Conservation (phyloP, 768 basidiomycete genomes). For the Cubamyces sp. region DNA sequence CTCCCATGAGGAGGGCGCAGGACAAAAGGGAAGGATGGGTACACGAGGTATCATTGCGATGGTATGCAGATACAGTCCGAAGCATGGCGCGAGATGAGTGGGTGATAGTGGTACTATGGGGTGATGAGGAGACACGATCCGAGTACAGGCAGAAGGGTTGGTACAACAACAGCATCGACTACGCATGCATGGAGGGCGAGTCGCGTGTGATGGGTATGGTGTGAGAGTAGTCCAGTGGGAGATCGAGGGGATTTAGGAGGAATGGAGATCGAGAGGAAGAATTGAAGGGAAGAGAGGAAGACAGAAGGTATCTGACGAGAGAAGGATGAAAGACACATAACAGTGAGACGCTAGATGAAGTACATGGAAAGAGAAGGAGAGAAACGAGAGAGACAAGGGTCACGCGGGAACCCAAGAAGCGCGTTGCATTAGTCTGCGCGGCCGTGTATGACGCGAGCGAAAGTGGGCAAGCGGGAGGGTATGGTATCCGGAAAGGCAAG, state of each 20-base stretch:
- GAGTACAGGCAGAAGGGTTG: no score
- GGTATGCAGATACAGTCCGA: neutral
- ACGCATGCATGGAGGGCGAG: neutral
- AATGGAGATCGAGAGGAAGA: neutral
- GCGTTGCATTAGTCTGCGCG: neutral
- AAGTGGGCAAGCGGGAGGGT: neutral
- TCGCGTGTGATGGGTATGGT: neutral
- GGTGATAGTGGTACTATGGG: no score
- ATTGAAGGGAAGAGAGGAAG: neutral
- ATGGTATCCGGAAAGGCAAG: constrained; percentile 4
- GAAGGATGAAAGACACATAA: no score
- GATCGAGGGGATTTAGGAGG: neutral
- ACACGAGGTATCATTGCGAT: neutral
- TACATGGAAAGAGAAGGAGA: neutral
- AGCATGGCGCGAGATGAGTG: no score
- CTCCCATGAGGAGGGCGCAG: no score
- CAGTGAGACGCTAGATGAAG: no score
- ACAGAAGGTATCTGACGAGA: neutral
- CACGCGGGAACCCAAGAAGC: neutral
- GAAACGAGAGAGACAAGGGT: neutral
- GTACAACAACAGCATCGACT: no score
- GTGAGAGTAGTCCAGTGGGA: neutral
- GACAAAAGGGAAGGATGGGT: neutral
- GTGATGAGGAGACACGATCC: no score
- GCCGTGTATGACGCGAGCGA: neutral